Percentiles rank a stretch among this genome's conserved stretches.
Conservation (phyloP, 2,329 filamentous ascomycete genomes). For the Pseudopyrenochaeta lycopersici region DNA sequence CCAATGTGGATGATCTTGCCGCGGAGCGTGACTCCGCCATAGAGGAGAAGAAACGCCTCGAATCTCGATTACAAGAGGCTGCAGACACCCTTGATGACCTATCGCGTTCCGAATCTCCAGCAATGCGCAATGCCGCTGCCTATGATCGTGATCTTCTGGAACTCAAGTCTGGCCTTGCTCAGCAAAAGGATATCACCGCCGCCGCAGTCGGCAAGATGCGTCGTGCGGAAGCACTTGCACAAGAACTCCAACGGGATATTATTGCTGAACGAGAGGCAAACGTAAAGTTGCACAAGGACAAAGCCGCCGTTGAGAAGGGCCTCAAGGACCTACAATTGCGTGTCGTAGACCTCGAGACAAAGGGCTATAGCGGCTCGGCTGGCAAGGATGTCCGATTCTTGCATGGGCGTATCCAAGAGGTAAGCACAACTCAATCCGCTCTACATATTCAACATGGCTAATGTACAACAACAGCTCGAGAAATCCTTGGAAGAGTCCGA, state of each 20-base stretch:
- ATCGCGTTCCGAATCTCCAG: constrained; percentile 82
- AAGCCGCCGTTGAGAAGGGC: constrained; percentile 86
- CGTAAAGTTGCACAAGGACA: constrained; percentile 85
- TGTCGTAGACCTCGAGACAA: constrained; percentile 93
- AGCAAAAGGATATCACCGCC: constrained; percentile 90
- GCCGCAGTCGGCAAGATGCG: constrained; percentile 98
- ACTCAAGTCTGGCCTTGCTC: constrained; percentile 85
- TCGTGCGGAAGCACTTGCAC: constrained; percentile 83
- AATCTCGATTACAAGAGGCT: constrained; percentile 85
- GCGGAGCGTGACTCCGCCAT: constrained; percentile 84
- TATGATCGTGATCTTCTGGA: constrained; percentile 90
- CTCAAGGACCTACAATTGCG: constrained; percentile 90
- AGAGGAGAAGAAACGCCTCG: constrained; percentile 89
- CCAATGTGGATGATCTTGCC: constrained; percentile 83
- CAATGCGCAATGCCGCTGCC: constrained; percentile 86
- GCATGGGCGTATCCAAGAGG: constrained; percentile 93
- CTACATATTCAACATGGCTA: constrained; percentile 12
- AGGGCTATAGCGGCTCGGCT: constrained; percentile 86
- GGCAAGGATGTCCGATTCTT: constrained; percentile 96
- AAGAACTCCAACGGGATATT: constrained; percentile 94
- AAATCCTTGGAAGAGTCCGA: constrained; percentile 85
- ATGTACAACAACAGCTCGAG: constrained; percentile 72
- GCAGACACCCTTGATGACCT: constrained; percentile 89
- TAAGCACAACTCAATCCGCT: constrained; percentile 57
- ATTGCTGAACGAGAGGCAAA: constrained; percentile 83